Base-by-base conservation (phyloP, 2,329 filamentous ascomycete species). In the Aureobasidium pullulans region DNA sequence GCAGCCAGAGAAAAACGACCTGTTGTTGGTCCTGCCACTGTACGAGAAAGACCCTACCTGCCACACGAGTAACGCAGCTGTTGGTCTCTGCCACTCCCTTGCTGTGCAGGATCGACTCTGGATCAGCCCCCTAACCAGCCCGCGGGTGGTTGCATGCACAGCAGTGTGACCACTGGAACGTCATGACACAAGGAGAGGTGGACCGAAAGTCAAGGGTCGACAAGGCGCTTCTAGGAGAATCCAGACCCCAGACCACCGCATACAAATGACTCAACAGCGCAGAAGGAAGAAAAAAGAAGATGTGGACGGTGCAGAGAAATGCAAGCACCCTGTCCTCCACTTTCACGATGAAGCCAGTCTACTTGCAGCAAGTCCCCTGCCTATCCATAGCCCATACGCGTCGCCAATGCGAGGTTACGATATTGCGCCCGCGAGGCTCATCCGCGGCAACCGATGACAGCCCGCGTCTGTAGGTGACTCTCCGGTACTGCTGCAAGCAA, bases 291-390 rank as follows among this genome's bases (percentile, higher is more conserved):
- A 57, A 46, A 46, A 57, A 57, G 32, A 57, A 57, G 54, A 47
- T 39, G 54, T 48, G 54, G 54, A 57, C 43, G 54, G 54, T 57
- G 54, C 54, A 48, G 42, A 48, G 42, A 39, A 47, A 28, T 46
- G 53, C 53, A 36, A 57, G 19, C 42, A 37, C 43, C 43, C 36
- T 57, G 23, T 49, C 50, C 43, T 49, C 59, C 59, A 60, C 59
- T 60, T 54, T 60, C 43, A 60, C 59, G 59, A 60, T 48, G 40
- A 31, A 40, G 37, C 59, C 50, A 56, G 29, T 52, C 59, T 56
- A 19, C 36, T 47, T 47, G 16, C 40, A 56, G 59, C 50, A 60
- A 60, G 39, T 50, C 59, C 59, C 59, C 59, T 60, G 59, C 50
- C 50, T 31, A 60, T 60, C 59, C 31, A 23, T 37, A 56, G 56